These are phyloP conservation scores for Endothia cerciana DNA, from an alignment of 2,329 filamentous ascomycete species.

Conservation along the genomic window DNA sequence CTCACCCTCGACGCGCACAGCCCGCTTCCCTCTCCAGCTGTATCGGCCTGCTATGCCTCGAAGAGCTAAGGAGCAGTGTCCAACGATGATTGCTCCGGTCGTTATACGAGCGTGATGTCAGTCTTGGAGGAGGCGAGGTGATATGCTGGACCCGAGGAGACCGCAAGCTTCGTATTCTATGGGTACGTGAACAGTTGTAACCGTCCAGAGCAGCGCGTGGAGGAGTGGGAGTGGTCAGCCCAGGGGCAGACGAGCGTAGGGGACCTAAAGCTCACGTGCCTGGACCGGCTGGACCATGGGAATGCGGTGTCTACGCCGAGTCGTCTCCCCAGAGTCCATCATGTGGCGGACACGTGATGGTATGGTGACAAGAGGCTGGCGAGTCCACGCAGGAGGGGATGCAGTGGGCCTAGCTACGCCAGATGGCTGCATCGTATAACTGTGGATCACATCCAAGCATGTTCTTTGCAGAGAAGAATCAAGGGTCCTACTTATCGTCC, in stretches of 20 bases:
- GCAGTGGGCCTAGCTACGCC: too few species aligned
- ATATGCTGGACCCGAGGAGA: too few species aligned
- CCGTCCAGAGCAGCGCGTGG: background rate
- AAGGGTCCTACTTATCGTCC: too few species aligned
- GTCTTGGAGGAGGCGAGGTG: background rate
- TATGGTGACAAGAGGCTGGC: too few species aligned
- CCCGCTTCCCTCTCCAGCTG: background rate
- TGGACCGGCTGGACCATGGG: conserved; percentile 14
- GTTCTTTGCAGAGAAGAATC: background rate
- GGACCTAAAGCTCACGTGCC: conserved; percentile 16
- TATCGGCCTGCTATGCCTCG: conserved; percentile 1
- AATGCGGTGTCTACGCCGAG: conserved; percentile 7
- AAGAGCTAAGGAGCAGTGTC: background rate
- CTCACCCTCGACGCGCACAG: conserved; percentile 7
- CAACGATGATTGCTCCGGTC: background rate
- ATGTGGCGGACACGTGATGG: conserved; percentile 11
- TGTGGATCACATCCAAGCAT: background rate
- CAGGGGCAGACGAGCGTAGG: conserved; percentile 32
- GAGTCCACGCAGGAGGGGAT: too few species aligned
- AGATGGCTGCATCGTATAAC: too few species aligned
- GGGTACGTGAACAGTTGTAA: background rate
- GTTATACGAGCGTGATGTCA: background rate
- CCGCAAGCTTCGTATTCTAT: conserved; percentile 12
- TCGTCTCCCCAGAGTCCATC: conserved; percentile 4
- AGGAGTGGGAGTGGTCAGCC: background rate